phyloP scores from a whole-genome alignment of 1,284 basidiomycete genomes.

The Xerocomus nothofagi region DNA sequence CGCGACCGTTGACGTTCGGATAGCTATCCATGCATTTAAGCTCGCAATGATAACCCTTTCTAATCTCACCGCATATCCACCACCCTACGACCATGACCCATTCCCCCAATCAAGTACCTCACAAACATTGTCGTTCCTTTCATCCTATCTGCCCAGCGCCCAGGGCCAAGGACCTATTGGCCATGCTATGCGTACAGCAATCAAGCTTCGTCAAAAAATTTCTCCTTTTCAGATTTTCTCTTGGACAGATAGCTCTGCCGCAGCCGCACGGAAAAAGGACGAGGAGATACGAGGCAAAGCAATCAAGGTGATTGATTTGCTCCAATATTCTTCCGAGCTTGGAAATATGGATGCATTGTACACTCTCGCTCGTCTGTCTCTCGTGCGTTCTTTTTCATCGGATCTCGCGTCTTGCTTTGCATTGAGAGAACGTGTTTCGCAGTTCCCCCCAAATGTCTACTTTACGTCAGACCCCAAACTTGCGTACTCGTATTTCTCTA shows the following conservation, averaged over 20 bases:
- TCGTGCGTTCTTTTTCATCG: constrained; percentile 37
- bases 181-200: constrained; percentile 59
- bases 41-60: constrained; percentile 65
- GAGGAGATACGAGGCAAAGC: constrained; percentile 65
- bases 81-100: constrained; percentile 54
- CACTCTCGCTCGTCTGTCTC: constrained; percentile 66
- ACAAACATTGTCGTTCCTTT: constrained; percentile 54
- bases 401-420: background rate
- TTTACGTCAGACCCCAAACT: constrained; percentile 59
- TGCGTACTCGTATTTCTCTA: constrained; percentile 59
- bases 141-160: constrained; percentile 61
- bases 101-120: constrained; percentile 37
- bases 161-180: constrained; percentile 74
- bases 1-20: constrained; percentile 7
- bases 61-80: constrained; percentile 57
- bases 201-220: constrained; percentile 57
- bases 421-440: background rate
- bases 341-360: constrained; percentile 79
- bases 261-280: constrained; percentile 51
- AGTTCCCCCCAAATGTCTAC: constrained; percentile 72
- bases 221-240: constrained; percentile 47
- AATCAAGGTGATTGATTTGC: constrained; percentile 72
- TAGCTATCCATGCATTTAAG: constrained; percentile 70
- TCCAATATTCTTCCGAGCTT: constrained; percentile 76
- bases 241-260: constrained; percentile 43